A percentile compares a stretch with the other conserved stretches of the same genome.
Conservation (phyloP, 2,329 filamentous ascomycete genomes). For the Ophiostoma angusticollis region DNA sequence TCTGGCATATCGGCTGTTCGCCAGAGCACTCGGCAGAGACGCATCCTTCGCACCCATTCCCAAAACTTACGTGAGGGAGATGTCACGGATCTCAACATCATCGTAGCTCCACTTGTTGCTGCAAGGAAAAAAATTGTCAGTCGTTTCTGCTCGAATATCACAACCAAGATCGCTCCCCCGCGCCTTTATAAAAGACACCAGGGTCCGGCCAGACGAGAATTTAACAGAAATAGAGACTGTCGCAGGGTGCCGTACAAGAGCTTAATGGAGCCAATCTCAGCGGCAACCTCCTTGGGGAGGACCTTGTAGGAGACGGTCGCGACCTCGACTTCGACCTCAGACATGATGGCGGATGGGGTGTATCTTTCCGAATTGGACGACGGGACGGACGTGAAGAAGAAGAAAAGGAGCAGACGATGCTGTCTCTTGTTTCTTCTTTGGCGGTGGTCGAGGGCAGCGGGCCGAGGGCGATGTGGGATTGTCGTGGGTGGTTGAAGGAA, state of each 20-base stretch:
- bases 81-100: conserved; percentile 98
- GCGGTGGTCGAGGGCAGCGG: conserved; percentile 6
- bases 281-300: conserved; percentile 84
- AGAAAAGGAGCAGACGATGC: conserved; percentile 5
- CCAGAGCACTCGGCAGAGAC: too few relatives aligned
- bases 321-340: conserved; percentile 94
- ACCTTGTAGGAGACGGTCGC: conserved; percentile 61
- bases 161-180: too few relatives aligned
- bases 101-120: conserved; percentile 84
- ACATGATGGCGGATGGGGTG: conserved; percentile 53
- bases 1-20: too few relatives aligned
- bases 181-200: neutral
- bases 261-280: conserved; percentile 86
- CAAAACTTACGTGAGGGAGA: conserved; percentile 87
- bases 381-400: conserved; percentile 4
- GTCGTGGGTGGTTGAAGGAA: conserved; percentile 3
- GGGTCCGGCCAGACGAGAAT: neutral
- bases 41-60: neutral
- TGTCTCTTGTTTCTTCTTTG: conserved; percentile 7
- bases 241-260: conserved; percentile 43
- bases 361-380: conserved; percentile 19
- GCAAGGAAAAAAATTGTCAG: conserved; percentile 5
- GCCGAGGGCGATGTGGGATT: conserved; percentile 1
- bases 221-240: neutral
- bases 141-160: too few relatives aligned